A percentile compares a stretch with the other conserved stretches of the same genome.
phyloP scores from a whole-genome alignment of 208 protist genomes.

The Leishmania guyanensis region DNA sequence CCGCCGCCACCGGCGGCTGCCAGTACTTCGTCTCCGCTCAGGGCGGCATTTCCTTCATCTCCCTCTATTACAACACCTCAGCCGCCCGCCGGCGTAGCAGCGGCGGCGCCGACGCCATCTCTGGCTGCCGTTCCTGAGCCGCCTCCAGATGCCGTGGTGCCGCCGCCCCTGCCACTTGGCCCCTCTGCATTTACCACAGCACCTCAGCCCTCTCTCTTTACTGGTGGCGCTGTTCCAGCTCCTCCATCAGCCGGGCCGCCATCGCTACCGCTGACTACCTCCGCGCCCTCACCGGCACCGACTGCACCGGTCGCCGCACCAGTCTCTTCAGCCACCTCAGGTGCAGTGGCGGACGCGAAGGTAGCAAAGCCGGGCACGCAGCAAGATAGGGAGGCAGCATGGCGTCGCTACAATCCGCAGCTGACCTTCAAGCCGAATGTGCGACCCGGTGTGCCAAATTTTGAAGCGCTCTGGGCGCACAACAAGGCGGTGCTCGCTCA shows the following conservation, averaged over 20 bases:
- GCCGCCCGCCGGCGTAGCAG: background rate
- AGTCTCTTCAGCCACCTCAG: background rate
- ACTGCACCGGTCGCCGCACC: slow-evolving; percentile 1
- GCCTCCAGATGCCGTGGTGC: background rate
- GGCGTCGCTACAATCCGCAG: slow-evolving; percentile 47
- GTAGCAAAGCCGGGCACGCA: background rate
- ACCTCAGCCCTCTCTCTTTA: background rate
- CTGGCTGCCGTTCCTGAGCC: background rate
- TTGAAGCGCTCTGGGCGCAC: slow-evolving; percentile 67
- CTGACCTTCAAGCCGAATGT: slow-evolving; percentile 82
- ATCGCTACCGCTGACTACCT: background rate
- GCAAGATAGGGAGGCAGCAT: slow-evolving; percentile 11
- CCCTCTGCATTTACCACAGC: background rate
- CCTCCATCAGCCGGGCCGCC: background rate
- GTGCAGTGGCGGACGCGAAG: background rate
- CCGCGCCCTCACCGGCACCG: slow-evolving; percentile 4
- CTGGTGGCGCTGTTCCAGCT: background rate
- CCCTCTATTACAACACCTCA: background rate
- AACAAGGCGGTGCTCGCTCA: slow-evolving; percentile 46
- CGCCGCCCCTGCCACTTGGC: background rate
- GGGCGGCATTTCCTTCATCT: background rate
- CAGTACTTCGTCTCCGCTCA: background rate
- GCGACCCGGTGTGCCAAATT: slow-evolving; percentile 77
- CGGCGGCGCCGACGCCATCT: background rate
- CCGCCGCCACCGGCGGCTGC: slow-evolving; percentile 6